Evolutionary conservation across 2,329 filamentous ascomycete species (phyloP).

Genomic region (Scytalidium sp.): DNA sequence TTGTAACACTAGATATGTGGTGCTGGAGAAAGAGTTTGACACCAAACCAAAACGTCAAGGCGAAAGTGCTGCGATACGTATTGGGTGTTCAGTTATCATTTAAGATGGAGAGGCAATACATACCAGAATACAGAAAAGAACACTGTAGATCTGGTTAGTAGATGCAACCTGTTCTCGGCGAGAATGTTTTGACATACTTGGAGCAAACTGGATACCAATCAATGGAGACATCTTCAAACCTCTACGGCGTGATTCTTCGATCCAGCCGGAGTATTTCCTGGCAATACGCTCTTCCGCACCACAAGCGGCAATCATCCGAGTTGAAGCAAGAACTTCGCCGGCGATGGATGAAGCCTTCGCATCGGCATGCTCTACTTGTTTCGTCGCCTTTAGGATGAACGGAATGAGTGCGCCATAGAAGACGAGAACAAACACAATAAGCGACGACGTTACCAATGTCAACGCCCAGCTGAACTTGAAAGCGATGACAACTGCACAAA

Average conservation of each 20-base stretch:
- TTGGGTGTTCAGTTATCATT: conserved; percentile 10
- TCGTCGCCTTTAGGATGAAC: conserved; percentile 51
- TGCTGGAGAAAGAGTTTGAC: conserved; percentile 46
- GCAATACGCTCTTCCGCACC: conserved; percentile 55
- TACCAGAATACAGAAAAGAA: conserved; percentile 28
- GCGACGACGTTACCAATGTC: conserved; percentile 55
- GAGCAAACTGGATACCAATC: conserved; percentile 48
- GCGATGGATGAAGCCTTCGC: conserved; percentile 57
- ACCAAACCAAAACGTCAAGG: conserved; percentile 62
- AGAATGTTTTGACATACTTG: conserved; percentile 25
- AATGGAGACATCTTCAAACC: conserved; percentile 49
- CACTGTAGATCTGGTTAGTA: conserved; percentile 27
- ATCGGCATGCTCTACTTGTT: conserved; percentile 46
- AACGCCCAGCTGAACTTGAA: conserved; percentile 57
- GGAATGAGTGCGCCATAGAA: conserved; percentile 48
- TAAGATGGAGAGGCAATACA: background rate
- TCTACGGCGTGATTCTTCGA: conserved; percentile 49
- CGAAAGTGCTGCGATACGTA: conserved; percentile 42
- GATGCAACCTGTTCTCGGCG: background rate
- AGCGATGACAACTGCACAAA: conserved; percentile 51
- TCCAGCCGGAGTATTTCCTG: conserved; percentile 51
- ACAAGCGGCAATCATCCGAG: conserved; percentile 61
- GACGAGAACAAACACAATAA: conserved; percentile 53
- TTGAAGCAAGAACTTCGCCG: conserved; percentile 56
- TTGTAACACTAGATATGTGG: conserved; percentile 45